Evolutionary conservation across 2,329 filamentous ascomycete species (phyloP).

Genomic region (Sodiomyces alkalinus): DNA sequence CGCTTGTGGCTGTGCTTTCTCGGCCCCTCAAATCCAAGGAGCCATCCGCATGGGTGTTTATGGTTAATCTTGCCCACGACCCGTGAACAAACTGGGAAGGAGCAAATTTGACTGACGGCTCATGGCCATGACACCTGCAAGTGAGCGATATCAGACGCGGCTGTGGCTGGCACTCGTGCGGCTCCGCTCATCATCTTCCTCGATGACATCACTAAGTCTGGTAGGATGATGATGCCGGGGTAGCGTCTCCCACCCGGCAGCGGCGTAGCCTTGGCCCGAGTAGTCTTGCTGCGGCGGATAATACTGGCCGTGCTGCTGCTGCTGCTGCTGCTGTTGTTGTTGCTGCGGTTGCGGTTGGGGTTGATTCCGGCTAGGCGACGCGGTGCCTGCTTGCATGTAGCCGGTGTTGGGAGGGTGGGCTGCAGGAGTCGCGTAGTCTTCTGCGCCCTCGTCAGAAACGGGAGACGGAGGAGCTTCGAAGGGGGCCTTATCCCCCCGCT

Average conservation of each 20-base stretch:
- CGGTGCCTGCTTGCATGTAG: constrained; percentile 14
- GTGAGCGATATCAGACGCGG: constrained; percentile 21
- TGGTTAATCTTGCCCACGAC: too few species aligned
- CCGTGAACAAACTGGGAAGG: too few species aligned
- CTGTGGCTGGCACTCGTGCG: constrained; percentile 57
- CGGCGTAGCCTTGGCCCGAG: constrained; percentile 48
- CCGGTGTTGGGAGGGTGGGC: constrained; percentile 21
- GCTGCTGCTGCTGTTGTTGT: constrained; percentile 10
- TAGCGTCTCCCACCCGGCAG: constrained; percentile 60
- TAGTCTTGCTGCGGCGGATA: constrained; percentile 37
- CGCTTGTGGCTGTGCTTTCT: too few species aligned
- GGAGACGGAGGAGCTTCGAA: constrained; percentile 30
- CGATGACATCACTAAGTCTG: constrained; percentile 72
- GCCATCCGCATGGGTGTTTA: too few species aligned
- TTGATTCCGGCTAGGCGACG: constrained; percentile 19
- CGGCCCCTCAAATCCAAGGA: too few species aligned
- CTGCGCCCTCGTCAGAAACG: constrained; percentile 35
- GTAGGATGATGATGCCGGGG: constrained; percentile 78
- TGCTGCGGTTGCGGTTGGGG: constrained; percentile 3
- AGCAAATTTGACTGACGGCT: too few species aligned
- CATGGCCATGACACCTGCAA: too few species aligned
- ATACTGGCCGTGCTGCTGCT: constrained; percentile 2
- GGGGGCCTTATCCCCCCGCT: constrained; percentile 42
- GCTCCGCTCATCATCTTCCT: constrained; percentile 71
- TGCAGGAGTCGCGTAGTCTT: constrained; percentile 41